Conservation (phyloP, 345 rosid species). For the Brassica juncea region DNA sequence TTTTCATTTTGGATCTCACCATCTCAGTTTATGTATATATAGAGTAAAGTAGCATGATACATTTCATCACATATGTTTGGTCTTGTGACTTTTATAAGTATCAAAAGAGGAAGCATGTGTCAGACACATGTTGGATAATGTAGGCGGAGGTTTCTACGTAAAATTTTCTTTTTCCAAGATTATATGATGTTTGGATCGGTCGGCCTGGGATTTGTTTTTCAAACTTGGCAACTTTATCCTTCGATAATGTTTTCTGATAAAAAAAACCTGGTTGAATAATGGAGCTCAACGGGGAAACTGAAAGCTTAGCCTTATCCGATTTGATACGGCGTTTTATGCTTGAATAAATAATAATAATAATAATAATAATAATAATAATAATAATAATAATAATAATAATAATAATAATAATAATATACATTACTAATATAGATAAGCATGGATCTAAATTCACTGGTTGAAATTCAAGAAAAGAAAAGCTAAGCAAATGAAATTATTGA, state of each 20-base stretch:
- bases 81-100: slow-evolving; percentile 16
- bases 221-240: background rate
- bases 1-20: background rate
- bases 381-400: background rate
- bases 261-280: background rate
- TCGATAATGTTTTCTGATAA: background rate
- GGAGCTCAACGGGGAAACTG: background rate
- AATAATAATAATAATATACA: background rate
- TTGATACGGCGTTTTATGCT: background rate
- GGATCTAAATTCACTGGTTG: slow-evolving; percentile 8
- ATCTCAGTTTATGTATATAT: background rate
- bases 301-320: background rate
- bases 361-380: too few species aligned
- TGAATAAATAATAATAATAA: background rate
- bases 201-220: background rate
- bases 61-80: slow-evolving; percentile 2
- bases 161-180: background rate
- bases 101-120: slow-evolving; percentile 3
- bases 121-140: slow-evolving; percentile 16
- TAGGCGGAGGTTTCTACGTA: background rate
- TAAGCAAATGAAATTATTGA: slow-evolving; percentile 21
- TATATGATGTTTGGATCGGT: background rate
- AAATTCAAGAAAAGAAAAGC: slow-evolving; percentile 15
- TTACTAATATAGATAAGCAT: background rate
- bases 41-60: slow-evolving; percentile 2